Conservation (phyloP, 768 basidiomycete species). For the Daedaleopsis nitida region DNA sequence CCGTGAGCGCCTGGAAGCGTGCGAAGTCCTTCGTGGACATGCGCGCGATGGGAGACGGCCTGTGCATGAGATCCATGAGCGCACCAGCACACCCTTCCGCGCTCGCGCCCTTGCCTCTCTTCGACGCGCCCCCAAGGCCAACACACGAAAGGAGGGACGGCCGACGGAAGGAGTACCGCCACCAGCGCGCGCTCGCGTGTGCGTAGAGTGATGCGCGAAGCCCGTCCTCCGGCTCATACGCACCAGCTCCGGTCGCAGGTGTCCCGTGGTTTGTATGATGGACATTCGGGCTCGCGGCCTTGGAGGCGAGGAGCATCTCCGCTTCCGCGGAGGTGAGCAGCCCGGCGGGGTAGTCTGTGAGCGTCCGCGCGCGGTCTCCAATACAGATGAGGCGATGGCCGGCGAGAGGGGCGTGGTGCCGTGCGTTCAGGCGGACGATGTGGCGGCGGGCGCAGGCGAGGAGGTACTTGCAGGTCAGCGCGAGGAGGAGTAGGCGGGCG, state of each 20-base stretch:
- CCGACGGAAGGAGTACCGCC: not conserved
- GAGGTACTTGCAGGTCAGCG: conserved; percentile 8
- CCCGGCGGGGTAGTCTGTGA: not conserved
- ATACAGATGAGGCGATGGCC: conserved; percentile 14
- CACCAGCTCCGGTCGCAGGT: too few relatives aligned
- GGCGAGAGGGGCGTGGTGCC: conserved; percentile 6
- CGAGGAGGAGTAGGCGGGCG: conserved; percentile 8
- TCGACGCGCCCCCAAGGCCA: not conserved
- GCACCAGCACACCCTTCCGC: not conserved
- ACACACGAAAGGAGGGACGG: not conserved
- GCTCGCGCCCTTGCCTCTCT: too few relatives aligned
- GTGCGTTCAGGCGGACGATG: conserved; percentile 6
- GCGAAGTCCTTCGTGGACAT: conserved; percentile 5
- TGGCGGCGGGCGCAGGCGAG: conserved; percentile 8
- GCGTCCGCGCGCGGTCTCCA: not conserved
- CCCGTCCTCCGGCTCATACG: not conserved
- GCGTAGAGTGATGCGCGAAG: not conserved
- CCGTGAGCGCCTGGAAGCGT: conserved; percentile 2
- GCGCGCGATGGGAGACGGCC: conserved; percentile 10
- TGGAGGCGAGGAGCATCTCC: not conserved
- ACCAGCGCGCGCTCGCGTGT: not conserved
- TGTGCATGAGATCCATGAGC: not conserved
- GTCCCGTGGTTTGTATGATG: too few relatives aligned
- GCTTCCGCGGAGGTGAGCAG: not conserved
- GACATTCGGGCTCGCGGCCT: too few relatives aligned